Evolutionary conservation across 78 protist genomes (phyloP), one percentile per base, ranked within the genome.

Genomic region (Dictyostelium purpureum): DNA sequence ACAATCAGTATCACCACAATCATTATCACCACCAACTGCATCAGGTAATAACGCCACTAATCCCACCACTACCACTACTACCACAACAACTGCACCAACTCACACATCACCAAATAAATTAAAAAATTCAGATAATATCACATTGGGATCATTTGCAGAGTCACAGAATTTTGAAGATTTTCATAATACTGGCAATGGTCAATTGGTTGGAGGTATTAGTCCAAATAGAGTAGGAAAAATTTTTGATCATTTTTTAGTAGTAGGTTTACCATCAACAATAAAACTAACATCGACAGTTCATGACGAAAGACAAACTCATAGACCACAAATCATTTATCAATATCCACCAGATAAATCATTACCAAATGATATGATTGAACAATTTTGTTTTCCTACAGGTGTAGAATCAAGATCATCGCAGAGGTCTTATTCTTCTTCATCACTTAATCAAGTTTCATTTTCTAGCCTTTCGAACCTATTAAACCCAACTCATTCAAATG

Each of bases 361-460:
- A 47, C 92, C 92, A 18, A 85, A 85, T 45, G 92, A 85, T 54
- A 85, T 85, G 92, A 74, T 85, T 59, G 92, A 43, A 43, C 75
- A 85, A 16, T 85, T 85, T 47, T 85, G 92, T 59, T 85, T 85
- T 59, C 92, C 92, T 6, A 85, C 49, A 14, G 83, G 82, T 16
- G 73, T 85, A 7, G 33, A 14, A 6, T 85, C 92, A 43, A 42
- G 77, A 43, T 74, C 83, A 2, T 70, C 92, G 10, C 74, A 65
- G 33, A 10, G 92, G 18, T 85, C 92, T 9, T 43, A 35, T 14
- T 74, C 83, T 43, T 85, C 54, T 19, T 59, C 77, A 14, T 73
- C 92, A 35, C 42, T 85, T 11, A 70, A 85, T 45, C 82, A 70
- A 61, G 71, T 85, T 11, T 66, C 92, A 40, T 85, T 85, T 59